Evolutionary conservation across 768 basidiomycete genomes (phyloP).

Genomic region (Galerina sulciceps): DNA sequence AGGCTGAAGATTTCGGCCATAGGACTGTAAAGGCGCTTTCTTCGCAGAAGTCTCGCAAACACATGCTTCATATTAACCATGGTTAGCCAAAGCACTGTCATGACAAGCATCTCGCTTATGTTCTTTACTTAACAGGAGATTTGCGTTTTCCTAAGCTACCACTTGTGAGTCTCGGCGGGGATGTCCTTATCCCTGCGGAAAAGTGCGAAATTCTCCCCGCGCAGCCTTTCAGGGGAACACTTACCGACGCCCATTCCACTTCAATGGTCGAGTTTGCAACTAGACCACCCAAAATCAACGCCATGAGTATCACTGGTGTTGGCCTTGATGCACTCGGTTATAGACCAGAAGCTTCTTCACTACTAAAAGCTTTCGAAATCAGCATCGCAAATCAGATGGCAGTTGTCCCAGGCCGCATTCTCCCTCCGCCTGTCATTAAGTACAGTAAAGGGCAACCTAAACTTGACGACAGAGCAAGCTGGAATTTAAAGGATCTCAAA

Average conservation of each 20-base stretch:
- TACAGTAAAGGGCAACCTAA: conserved; percentile 53
- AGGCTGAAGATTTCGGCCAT: conserved; percentile 71
- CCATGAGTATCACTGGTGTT: conserved; percentile 55
- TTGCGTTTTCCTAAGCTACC: conserved; percentile 55
- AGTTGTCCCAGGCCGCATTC: conserved; percentile 70
- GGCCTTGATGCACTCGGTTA: conserved; percentile 71
- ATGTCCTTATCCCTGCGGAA: conserved; percentile 67
- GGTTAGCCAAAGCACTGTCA: conserved; percentile 57
- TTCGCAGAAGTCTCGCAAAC: conserved; percentile 48
- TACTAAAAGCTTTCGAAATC: conserved; percentile 63
- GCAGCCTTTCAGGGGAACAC: conserved; percentile 72
- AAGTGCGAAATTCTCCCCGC: conserved; percentile 72
- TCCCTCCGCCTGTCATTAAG: conserved; percentile 60
- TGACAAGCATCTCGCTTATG: conserved; percentile 63
- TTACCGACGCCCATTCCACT: conserved; percentile 71
- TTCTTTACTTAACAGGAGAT: neutral
- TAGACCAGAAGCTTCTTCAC: conserved; percentile 36
- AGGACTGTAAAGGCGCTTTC: conserved; percentile 65
- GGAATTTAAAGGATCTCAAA: conserved; percentile 73
- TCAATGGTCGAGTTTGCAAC: conserved; percentile 76
- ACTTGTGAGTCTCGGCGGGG: conserved; percentile 62
- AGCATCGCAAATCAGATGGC: conserved; percentile 65
- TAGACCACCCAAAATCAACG: conserved; percentile 73
- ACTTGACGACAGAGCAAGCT: conserved; percentile 68
- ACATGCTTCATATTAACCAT: conserved; percentile 57